Evolutionary conservation across 192 early-diverging fungal genomes (phyloP), one percentile per base, ranked within the genome.

Genomic region (Rhizophagus prolifer): DNA sequence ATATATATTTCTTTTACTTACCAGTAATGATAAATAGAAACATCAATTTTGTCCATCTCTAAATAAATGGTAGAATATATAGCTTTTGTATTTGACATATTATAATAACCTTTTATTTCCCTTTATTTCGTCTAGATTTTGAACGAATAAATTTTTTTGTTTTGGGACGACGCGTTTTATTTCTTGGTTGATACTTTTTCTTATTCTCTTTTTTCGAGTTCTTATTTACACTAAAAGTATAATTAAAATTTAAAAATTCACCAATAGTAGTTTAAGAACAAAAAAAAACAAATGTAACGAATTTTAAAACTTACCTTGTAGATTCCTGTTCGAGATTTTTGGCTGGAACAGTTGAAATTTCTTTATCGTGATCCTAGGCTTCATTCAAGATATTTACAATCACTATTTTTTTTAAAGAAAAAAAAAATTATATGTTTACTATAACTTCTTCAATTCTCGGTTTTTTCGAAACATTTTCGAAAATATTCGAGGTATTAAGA

Each of bases 401-500:
- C 31, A 41, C 9, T 7, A n/a, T 50, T 4, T 5, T 50, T 16
- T 50, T 12, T 63, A 28, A 28, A 62, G 14, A 13, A 64, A 16
- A 6, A 7, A 30, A 13, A 2, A 14, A 31, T 31, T 9, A 9
- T 28, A 13, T 14, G 1, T 63, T 23, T 30, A 64, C 30, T n/a
- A 19, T 64, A 3, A 28, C 2, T 30, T 64, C 62, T 30, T 26
- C 62, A 30, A 64, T 26, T 64, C 19, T 28, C 6, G 30, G 25
- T 64, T 64, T 28, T 30, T 64, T 64, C 4, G 62, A 64, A 30
- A 28, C n/a, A 64, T 14, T 31, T 30, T 10, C 62, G 5, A 64
- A 31, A 28, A 10, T 30, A 16, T 73, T 31, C 28, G 71, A 58
- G 9, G 58, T 46, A 59, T 73, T 13, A 73, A 73, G 58, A n/a